Conservation (phyloP, 371 early-diverging fungal species). For the Saksenaea oblongispora region DNA sequence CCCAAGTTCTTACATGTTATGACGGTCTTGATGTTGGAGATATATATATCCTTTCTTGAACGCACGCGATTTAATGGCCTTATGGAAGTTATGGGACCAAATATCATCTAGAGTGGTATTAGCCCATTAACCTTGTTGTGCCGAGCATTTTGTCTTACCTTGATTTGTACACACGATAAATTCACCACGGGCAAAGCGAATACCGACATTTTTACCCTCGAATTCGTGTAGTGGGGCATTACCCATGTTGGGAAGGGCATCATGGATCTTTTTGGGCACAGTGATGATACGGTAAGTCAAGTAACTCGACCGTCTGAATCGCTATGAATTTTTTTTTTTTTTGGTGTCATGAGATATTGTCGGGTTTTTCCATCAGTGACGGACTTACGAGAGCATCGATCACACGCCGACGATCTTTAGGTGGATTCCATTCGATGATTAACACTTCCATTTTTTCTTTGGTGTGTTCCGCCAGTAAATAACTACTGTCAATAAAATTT, state of each 20-base stretch:
- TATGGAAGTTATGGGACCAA: conserved; percentile 50
- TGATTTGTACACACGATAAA: conserved; percentile 47
- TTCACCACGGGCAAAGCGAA: conserved; percentile 50
- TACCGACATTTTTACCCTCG: conserved; percentile 50
- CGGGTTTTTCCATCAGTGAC: background rate
- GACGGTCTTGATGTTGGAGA: conserved; percentile 38
- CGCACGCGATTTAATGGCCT: conserved; percentile 43
- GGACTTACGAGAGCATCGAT: conserved; percentile 42
- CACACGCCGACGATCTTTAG: conserved; percentile 31
- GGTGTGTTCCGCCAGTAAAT: conserved; percentile 39
- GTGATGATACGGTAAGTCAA: conserved; percentile 46
- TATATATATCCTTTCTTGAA: conserved; percentile 41
- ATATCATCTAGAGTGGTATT: conserved; percentile 34
- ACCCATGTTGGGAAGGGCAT: conserved; percentile 36
- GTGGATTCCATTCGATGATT: conserved; percentile 51
- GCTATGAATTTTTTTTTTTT: conserved; percentile 14
- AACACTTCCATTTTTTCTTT: conserved; percentile 43
- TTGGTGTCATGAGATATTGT: too few species aligned
- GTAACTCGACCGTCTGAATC: conserved; percentile 42
- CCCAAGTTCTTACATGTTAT: conserved; percentile 36
- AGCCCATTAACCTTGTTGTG: background rate
- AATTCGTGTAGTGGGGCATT: conserved; percentile 48
- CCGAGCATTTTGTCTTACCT: conserved; percentile 26
- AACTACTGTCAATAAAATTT: conserved; percentile 45
- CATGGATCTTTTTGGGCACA: conserved; percentile 36